Evolutionary conservation across 352 stramenopile genomes (phyloP).

Genomic region (Phytophthora melonis): DNA sequence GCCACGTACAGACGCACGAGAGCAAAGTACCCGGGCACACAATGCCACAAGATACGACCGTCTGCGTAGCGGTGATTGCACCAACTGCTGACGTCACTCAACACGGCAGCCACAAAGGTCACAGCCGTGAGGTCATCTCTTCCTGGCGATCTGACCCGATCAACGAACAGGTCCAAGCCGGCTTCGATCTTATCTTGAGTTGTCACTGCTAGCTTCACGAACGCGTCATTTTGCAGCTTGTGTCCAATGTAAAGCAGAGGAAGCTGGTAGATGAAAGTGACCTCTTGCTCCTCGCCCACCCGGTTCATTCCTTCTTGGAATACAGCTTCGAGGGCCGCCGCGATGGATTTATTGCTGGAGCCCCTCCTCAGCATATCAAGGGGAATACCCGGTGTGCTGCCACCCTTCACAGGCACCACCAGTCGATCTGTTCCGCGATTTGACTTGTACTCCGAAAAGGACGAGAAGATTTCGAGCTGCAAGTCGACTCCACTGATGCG

Average conservation of each 20-base stretch:
- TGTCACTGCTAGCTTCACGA: constrained; percentile 42
- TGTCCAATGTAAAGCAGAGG: constrained; percentile 63
- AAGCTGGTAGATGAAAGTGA: constrained; percentile 64
- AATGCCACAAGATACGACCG: constrained; percentile 74
- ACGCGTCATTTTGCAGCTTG: constrained; percentile 54
- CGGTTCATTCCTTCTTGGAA: constrained; percentile 60
- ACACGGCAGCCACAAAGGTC: constrained; percentile 74
- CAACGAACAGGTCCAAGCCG: constrained; percentile 60
- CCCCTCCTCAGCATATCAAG: constrained; percentile 53
- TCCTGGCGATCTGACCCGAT: constrained; percentile 60
- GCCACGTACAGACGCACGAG: constrained; percentile 72
- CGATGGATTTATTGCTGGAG: constrained; percentile 41
- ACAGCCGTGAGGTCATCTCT: constrained; percentile 74
- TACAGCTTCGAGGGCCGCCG: constrained; percentile 50
- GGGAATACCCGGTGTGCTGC: constrained; percentile 40
- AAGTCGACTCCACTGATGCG: constrained; percentile 57
- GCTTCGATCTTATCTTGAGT: constrained; percentile 61
- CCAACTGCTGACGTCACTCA: constrained; percentile 73
- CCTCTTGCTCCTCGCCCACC: constrained; percentile 55
- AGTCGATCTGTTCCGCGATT: constrained; percentile 52
- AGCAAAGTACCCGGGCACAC: constrained; percentile 80
- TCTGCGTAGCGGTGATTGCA: constrained; percentile 53
- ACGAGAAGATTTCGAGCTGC: constrained; percentile 59
- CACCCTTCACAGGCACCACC: constrained; percentile 38
- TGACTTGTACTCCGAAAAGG: constrained; percentile 57